Conservation (phyloP, 306 rosid genomes). For the Ammopiptanthus mongolicus region DNA sequence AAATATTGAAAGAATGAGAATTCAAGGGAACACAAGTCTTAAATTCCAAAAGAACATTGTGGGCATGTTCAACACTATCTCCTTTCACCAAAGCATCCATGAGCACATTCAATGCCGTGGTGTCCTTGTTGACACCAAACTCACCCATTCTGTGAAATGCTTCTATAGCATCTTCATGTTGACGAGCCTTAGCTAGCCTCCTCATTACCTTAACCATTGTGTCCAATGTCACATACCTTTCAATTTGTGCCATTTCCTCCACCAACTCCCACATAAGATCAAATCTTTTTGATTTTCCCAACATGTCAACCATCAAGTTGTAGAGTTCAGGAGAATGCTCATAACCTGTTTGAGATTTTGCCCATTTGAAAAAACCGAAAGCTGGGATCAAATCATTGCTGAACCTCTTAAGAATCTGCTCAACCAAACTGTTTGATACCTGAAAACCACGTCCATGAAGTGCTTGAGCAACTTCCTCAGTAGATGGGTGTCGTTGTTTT, state of each 20-base stretch:
- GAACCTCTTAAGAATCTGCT: constrained; percentile 61
- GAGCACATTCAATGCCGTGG: constrained; percentile 43
- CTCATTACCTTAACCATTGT: constrained; percentile 63
- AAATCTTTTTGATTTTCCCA: constrained; percentile 51
- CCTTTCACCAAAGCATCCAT: constrained; percentile 68
- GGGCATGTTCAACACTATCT: constrained; percentile 59
- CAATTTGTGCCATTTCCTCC: constrained; percentile 48
- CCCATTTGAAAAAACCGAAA: constrained; percentile 71
- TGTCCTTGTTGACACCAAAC: constrained; percentile 50
- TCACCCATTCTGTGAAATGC: constrained; percentile 43
- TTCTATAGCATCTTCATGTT: constrained; percentile 50
- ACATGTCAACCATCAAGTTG: constrained; percentile 55
- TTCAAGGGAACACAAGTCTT: constrained; percentile 43
- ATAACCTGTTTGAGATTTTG: constrained; percentile 65
- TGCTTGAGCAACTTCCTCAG: constrained; percentile 40
- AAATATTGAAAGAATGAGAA: constrained; percentile 47
- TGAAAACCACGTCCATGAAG: constrained; percentile 29
- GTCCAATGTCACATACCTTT: constrained; percentile 42
- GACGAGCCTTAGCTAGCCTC: constrained; percentile 50
- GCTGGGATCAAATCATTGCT: constrained; percentile 59
- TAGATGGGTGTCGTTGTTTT: constrained; percentile 44
- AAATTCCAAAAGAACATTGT: constrained; percentile 45
- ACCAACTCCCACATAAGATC: constrained; percentile 60
- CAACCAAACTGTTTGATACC: constrained; percentile 39
- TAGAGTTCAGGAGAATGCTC: constrained; percentile 46